These are phyloP conservation scores for Corylus heterophylla DNA, from an alignment of 306 rosid species.

Conservation along the genomic window DNA sequence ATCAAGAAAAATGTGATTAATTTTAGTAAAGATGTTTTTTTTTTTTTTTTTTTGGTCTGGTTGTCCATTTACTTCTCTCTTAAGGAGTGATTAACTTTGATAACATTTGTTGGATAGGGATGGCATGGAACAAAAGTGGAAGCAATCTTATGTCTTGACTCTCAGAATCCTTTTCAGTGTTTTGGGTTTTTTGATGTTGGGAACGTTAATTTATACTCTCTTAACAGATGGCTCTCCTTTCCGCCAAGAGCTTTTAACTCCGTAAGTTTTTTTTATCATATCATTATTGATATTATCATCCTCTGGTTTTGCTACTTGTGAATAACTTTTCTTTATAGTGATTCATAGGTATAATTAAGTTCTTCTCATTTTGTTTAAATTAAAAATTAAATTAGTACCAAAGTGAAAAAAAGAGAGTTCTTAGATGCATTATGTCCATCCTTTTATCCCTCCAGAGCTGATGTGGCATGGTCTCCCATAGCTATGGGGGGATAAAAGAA, in stretches of 20 bases:
- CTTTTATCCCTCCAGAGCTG: no score
- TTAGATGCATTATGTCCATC: background rate
- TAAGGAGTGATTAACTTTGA: slow-evolving; percentile 17
- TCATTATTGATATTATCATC: background rate
- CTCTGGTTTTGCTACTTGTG: background rate
- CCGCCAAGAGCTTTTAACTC: slow-evolving; percentile 68
- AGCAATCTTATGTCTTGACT: slow-evolving; percentile 36
- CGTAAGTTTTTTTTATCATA: slow-evolving; percentile 54
- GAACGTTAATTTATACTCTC: slow-evolving; percentile 64
- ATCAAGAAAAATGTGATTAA: slow-evolving; percentile 10
- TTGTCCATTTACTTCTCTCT: slow-evolving; percentile 13
- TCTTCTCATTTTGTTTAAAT: slow-evolving; percentile 17
- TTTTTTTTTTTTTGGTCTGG: slow-evolving; percentile 1
- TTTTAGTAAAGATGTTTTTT: background rate
- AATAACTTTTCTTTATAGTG: slow-evolving; percentile 11
- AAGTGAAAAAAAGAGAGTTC: background rate
- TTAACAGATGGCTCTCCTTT: slow-evolving; percentile 79
- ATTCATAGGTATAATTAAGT: slow-evolving; percentile 3
- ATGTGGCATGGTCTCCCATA: no score
- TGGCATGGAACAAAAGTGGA: slow-evolving; percentile 32
- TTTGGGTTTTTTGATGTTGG: slow-evolving; percentile 70
- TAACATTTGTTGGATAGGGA: slow-evolving; percentile 37
- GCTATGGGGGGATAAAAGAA: no score
- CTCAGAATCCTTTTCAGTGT: slow-evolving; percentile 54
- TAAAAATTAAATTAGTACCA: background rate